Evolutionary conservation across 805 yeast species (phyloP), one percentile per base, ranked within the genome.

Genomic region (Metschnikowia borealis): DNA sequence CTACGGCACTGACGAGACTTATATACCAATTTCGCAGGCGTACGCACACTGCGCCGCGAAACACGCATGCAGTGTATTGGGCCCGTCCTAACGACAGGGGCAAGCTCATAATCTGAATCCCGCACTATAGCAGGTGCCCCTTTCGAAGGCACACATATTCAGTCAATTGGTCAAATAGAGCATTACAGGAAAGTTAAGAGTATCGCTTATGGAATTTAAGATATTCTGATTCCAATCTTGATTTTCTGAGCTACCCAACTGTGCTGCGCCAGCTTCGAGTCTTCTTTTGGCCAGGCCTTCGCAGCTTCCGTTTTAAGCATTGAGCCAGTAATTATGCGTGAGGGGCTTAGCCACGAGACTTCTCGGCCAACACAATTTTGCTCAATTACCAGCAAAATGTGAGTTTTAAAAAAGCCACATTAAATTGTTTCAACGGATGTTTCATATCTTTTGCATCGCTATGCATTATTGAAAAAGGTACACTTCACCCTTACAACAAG

Each of bases 81-180:
- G 17, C 13, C 13, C 45, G 7, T 3, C 46, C 46, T 44, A 11
- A 17, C 46, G 33, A 44, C 46, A 44, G 40, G 46, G 26, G 46
- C 13, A 6, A 26, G n/a, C 34, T 38, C 32, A 17, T 23, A n/a
- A 20, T 8, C 13, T 17, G 13, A 18, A n/a, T 38, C 5, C n/a
- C 41, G 20, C 41, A 38, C 13, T 38, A n/a, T 8, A 8, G 17
- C 29, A 38, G 41, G 31, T 7, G 31, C 18, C 31, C 31, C 21
- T 14, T 21, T 8, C 3, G 20, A 17, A 21, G 11, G 41, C 17
- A 14, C 17, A 14, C n/a, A 8, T 21, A n/a, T 7, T 31, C 18
- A 38, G 32, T 6, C 39, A 21, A 5, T 14, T 11, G 10, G 14
- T 10, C 6, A 3, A 13, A 37, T 10, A 26, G 5, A 26, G 11